Conservation (phyloP, 345 rosid genomes). For the Gynandropsis gynandra region DNA sequence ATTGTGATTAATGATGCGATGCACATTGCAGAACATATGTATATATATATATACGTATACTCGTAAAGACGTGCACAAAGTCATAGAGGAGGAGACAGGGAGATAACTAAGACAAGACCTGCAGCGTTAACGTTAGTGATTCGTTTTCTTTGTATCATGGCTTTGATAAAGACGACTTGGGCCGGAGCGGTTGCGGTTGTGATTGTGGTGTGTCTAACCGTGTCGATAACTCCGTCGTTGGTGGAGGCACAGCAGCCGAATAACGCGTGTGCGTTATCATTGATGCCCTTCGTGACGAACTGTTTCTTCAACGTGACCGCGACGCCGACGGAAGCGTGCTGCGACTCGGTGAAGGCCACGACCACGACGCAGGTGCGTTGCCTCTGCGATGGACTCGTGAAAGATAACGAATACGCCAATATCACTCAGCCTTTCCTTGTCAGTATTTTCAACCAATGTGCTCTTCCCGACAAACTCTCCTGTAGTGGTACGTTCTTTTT, state of each 20-base stretch:
- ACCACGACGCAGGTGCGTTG: slow-evolving; percentile 1
- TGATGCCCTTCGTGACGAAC: neutral
- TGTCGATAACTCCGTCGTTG: too few species aligned
- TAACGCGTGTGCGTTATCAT: slow-evolving; percentile 2
- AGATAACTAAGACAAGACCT: too few species aligned
- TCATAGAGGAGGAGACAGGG: too few species aligned
- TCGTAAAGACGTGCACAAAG: too few species aligned
- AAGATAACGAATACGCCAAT: neutral
- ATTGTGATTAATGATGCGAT: too few species aligned
- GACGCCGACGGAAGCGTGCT: slow-evolving; percentile 14
- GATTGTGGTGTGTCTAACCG: too few species aligned
- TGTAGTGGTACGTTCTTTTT: slow-evolving; percentile 19
- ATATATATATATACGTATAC: too few species aligned
- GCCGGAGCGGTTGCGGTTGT: too few species aligned
- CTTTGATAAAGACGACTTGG: too few species aligned
- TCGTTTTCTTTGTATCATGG: too few species aligned
- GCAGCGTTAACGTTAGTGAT: too few species aligned
- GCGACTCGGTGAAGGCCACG: slow-evolving; percentile 17
- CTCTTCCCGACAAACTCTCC: slow-evolving; percentile 1
- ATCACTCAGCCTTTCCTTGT: slow-evolving; percentile 1
- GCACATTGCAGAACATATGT: too few species aligned
- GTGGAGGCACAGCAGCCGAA: slow-evolving; percentile 4
- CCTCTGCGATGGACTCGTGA: slow-evolving; percentile 18
- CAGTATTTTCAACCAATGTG: slow-evolving; percentile 1
- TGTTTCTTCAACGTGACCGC: slow-evolving; percentile 3